A percentile compares a stretch with the other conserved stretches of the same genome.
These are phyloP conservation scores for Ceratonia siliqua DNA, from an alignment of 306 rosid species.

Conservation along the genomic window DNA sequence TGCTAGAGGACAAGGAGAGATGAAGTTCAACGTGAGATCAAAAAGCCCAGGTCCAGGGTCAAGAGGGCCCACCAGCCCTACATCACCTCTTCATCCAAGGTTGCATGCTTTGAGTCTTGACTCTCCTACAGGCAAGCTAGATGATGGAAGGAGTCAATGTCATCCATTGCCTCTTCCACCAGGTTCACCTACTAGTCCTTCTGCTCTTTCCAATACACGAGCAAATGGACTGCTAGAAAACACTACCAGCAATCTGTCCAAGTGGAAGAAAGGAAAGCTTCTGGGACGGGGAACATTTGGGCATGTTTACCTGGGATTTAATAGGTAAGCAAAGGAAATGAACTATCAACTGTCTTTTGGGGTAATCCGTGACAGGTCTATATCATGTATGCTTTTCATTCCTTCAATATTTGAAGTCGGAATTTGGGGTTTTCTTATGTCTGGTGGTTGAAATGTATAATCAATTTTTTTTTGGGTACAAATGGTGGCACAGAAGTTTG, in stretches of 20 bases:
- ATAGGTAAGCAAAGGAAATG: constrained; percentile 55
- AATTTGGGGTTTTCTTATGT: constrained; percentile 3
- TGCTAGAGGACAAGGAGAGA: constrained; percentile 62
- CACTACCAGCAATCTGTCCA: constrained; percentile 43
- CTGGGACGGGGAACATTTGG: constrained; percentile 97
- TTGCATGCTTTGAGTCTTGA: constrained; percentile 56
- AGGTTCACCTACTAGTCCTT: constrained; percentile 89
- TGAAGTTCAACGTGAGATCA: constrained; percentile 54
- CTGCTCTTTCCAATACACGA: constrained; percentile 52
- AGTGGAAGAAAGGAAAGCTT: constrained; percentile 95
- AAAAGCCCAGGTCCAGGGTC: constrained; percentile 86
- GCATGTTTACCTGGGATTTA: constrained; percentile 89
- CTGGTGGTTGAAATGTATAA: constrained; percentile 15
- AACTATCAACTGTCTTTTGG: constrained; percentile 14
- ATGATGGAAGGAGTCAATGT: constrained; percentile 70
- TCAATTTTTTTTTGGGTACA: too few relatives aligned
- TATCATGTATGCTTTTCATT: neutral
- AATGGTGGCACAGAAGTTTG: too few relatives aligned
- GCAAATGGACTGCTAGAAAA: constrained; percentile 44
- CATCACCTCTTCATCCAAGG: constrained; percentile 85
- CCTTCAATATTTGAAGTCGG: constrained; percentile 13
- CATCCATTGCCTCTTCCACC: constrained; percentile 97
- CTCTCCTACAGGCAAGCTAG: constrained; percentile 75
- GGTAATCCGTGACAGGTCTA: neutral
- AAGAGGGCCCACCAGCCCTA: constrained; percentile 88